Percentiles rank a stretch among this genome's conserved stretches.
phyloP scores from a whole-genome alignment of 1,284 basidiomycete species.

The Coniferiporia weirii region DNA sequence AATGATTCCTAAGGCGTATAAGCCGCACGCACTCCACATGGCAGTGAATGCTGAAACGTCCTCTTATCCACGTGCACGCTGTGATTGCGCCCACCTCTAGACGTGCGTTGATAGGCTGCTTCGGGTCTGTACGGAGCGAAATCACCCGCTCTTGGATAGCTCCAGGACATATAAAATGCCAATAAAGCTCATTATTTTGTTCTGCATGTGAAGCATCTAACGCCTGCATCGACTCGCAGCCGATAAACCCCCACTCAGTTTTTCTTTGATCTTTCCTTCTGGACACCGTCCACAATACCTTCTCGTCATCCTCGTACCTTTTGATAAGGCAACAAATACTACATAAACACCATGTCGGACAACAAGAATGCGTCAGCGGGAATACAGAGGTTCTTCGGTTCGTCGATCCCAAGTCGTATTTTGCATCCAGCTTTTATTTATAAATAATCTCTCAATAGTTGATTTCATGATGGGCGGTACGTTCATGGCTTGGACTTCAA shows the following conservation, averaged over 20 bases:
- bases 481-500: neutral
- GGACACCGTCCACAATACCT: neutral
- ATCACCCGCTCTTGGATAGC: neutral
- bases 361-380: slow-evolving; percentile 8
- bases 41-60: neutral
- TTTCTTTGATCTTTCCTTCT: slow-evolving; percentile 1
- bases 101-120: neutral
- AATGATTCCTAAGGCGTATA: too few relatives aligned
- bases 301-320: neutral
- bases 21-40: too few relatives aligned
- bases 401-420: neutral
- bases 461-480: slow-evolving; percentile 49
- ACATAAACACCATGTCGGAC: neutral
- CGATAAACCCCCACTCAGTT: slow-evolving; percentile 26
- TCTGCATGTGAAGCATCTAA: neutral
- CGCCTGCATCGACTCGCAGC: too few relatives aligned
- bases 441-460: slow-evolving; percentile 25
- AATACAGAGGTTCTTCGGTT: slow-evolving; percentile 24
- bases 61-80: neutral
- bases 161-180: neutral
- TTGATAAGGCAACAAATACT: neutral
- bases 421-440: slow-evolving; percentile 1
- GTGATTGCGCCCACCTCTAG: too few relatives aligned
- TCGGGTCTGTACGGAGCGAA: slow-evolving; percentile 6
- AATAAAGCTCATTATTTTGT: neutral